These are phyloP conservation scores for Solanum virginianum DNA, from an alignment of 257 asterid species.

Conservation along the genomic window DNA sequence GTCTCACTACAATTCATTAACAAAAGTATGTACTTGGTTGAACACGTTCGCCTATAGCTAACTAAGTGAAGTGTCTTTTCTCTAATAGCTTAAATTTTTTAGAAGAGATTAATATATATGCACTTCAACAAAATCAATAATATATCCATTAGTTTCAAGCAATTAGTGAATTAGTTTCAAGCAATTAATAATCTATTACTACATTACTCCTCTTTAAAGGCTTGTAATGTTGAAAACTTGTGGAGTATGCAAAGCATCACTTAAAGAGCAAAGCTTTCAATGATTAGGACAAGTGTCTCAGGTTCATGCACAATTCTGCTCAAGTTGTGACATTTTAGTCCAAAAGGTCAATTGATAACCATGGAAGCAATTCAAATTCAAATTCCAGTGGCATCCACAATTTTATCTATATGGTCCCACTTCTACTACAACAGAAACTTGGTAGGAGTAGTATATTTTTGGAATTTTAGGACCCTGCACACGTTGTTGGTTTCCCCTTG, in stretches of 20 bases:
- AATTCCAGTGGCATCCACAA: neutral
- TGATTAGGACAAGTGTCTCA: neutral
- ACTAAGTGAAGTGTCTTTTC: neutral
- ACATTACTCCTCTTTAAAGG: neutral
- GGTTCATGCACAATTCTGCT: slow-evolving; percentile 22
- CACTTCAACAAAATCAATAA: neutral
- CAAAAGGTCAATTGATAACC: slow-evolving; percentile 3
- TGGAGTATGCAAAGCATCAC: neutral
- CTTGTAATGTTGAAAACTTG: slow-evolving; percentile 3
- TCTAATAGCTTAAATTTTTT: neutral
- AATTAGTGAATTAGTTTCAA: neutral
- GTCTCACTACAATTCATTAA: neutral
- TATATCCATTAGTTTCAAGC: neutral
- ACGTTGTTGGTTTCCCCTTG: neutral
- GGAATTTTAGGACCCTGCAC: neutral
- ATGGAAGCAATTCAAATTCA: neutral
- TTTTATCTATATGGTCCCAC: slow-evolving; percentile 3
- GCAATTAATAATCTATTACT: too few relatives aligned
- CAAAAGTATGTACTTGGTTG: neutral
- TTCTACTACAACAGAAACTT: neutral
- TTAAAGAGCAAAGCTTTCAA: neutral
- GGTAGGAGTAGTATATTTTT: neutral
- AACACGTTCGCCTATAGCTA: neutral
- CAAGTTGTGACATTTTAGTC: slow-evolving; percentile 7
- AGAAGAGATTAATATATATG: neutral